Evolutionary conservation across 169 alveolate genomes (phyloP), one percentile per base, ranked within the genome.

Genomic region (Plasmodium sp.): DNA sequence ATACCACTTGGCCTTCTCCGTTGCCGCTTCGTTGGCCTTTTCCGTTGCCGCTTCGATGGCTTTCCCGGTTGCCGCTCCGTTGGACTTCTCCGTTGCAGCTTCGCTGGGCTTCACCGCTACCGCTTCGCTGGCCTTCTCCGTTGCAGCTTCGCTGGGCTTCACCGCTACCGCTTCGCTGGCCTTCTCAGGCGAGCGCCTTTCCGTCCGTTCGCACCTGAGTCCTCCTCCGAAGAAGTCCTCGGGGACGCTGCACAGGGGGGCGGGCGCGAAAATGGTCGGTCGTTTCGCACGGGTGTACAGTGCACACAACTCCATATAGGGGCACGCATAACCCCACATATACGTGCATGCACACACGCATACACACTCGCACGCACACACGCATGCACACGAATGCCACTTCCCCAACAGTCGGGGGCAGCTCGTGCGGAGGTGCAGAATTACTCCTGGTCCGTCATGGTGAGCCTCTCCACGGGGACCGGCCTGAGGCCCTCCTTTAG

Each of bases 221-320:
- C 95, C 95, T 2, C 79, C 83, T 3, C 95, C 95, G 27, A 36
- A 91, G 77, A 91, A 91, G 34, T 91, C 80, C 2, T 81, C 81
- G 10, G 95, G 95, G 51, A 91, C 74, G 54, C 94, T 86, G 51
- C 27, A 33, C 3, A 74, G 48, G 39, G 81, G 9, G 77, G 5
- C 41, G 62, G 16, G 16, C 36, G 34, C 1, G 41, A 51, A 12
- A 82, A 41, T 39, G 34, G 54, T 45, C 31, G 10, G 36, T 18
- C 14, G 34, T 6, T 16, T 22, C 12, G 75, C 75, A 62, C 18
- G 75, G 27, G 75, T 3, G 75, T 7, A 62, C 4, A 62, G 27
- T 22, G 0, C 27, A 22, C 27, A 22, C 27, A 22, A 22, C 27
- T 22, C 27, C 27, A 22, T 0, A 22, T 22, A 22, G 27, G 27